These are phyloP conservation scores for Rhipidocladum racemiflorum DNA, from an alignment of 176 grass and related monocot species.

Conservation along the genomic window DNA sequence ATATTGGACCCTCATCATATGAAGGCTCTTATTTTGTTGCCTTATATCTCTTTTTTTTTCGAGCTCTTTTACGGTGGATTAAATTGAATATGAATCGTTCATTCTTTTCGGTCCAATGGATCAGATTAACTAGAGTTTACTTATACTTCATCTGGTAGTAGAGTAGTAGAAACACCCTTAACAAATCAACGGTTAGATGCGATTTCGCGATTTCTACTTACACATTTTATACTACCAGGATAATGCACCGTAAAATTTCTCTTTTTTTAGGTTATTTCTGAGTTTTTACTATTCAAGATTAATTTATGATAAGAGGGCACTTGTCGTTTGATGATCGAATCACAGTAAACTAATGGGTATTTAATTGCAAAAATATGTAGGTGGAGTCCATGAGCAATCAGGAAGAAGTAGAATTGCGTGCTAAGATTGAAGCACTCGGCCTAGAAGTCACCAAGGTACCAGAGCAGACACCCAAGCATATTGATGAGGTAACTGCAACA, in stretches of 20 bases:
- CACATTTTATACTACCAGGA: too few relatives aligned
- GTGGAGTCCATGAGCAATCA: constrained; percentile 93
- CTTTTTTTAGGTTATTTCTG: not conserved
- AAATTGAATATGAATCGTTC: too few relatives aligned
- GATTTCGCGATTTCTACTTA: too few relatives aligned
- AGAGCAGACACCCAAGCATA: constrained; percentile 48
- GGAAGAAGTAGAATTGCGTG: constrained; percentile 87
- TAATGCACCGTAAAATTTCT: too few relatives aligned
- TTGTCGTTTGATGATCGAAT: not conserved
- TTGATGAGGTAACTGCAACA: constrained; percentile 54
- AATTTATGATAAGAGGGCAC: not conserved
- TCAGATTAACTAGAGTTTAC: too few relatives aligned
- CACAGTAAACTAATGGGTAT: not conserved
- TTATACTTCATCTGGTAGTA: too few relatives aligned
- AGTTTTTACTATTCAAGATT: not conserved
- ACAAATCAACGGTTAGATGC: too few relatives aligned
- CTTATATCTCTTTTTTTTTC: not conserved
- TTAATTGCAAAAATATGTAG: constrained; percentile 37
- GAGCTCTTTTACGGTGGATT: too few relatives aligned
- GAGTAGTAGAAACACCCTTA: too few relatives aligned
- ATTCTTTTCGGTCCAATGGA: too few relatives aligned
- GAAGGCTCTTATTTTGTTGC: not conserved
- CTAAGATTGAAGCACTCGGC: constrained; percentile 84
- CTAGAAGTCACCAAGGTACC: constrained; percentile 82
- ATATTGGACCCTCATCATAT: not conserved